Evolutionary conservation across 805 yeast species (phyloP), one percentile per base, ranked within the genome.

Genomic region (Wickerhamomyces canadensis): DNA sequence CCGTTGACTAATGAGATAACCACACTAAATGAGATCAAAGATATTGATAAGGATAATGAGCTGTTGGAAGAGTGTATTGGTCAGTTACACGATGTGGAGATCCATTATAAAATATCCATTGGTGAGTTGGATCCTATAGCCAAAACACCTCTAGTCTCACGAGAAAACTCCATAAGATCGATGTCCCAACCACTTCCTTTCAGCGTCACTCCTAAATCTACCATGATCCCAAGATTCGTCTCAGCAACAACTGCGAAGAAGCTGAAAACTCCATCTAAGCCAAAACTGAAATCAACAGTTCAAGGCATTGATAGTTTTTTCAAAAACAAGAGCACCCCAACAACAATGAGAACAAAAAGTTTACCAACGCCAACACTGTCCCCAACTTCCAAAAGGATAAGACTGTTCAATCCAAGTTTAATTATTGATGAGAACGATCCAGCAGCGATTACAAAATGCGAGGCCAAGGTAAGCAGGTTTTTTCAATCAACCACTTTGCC

Each of bases 61-160:
- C 48, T 57, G 3, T 51, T 69, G 22, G 61, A 57, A 16, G 52
- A 62, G 9, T 69, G 72, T 30, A 59, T 64, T 44, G 77, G 74
- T 4, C 38, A 44, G 3, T 61, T 60, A 12, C 34, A 42, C 19
- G 51, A 67, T 49, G 68, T 70, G 29, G 69, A 67, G 1, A 46
- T 74, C 9, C 89, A 84, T 48, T 44, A 44, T 1, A 58, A 61
- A 29, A 68, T 88, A 16, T 84, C 95, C 9, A 45, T 44, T 14
- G 97, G 94, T 1, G 70, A 67, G 7, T 47, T 84, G 9, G 76
- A 81, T 55, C 96, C 97, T 1, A 66, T 72, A 4, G 40, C 51
- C 5, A 54, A 54, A 34, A 22, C 16, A 5, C 25, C 29, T 10
- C 35, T 54, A 17, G 4, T 33, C 0, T 23, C 54, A n/a, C 45